A percentile compares a stretch with the other conserved stretches of the same genome.
Evolutionary conservation across 805 yeast genomes (phyloP).

Genomic region (Ogataea siamensis): DNA sequence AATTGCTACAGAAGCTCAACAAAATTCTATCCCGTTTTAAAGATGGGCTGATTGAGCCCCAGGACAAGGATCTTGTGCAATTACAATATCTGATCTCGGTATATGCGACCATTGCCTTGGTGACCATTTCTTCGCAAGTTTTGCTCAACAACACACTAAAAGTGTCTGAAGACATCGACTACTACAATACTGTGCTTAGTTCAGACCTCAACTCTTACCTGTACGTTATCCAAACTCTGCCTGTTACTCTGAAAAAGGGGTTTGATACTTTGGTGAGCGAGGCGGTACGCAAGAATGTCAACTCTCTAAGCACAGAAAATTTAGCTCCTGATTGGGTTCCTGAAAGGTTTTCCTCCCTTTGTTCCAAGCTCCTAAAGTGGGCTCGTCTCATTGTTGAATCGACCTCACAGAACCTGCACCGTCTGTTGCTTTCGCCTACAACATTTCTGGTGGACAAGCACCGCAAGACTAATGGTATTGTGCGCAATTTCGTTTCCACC

Average conservation of each 20-base stretch:
- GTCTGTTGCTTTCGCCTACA: conserved; percentile 26
- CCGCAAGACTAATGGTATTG: conserved; percentile 17
- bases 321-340: conserved; percentile 29
- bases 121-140: conserved; percentile 22
- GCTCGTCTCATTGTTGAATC: conserved; percentile 14
- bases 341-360: conserved; percentile 6
- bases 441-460: conserved; percentile 24
- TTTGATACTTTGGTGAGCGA: conserved; percentile 27
- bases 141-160: conserved; percentile 43
- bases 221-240: conserved; percentile 42
- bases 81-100: conserved; percentile 25
- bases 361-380: conserved; percentile 19
- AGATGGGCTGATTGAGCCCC: conserved; percentile 18
- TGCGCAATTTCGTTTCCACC: conserved; percentile 25
- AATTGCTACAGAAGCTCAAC: conserved; percentile 8
- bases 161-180: conserved; percentile 42
- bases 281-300: conserved; percentile 21
- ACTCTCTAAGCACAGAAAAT: conserved; percentile 17
- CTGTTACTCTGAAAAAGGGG: conserved; percentile 24
- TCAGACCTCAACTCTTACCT: conserved; percentile 33
- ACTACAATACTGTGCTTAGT: conserved; percentile 42
- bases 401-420: conserved; percentile 12
- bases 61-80: conserved; percentile 14
- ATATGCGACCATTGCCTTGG: conserved; percentile 22
- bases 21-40: conserved; percentile 12